Base-by-base conservation (phyloP, 2,329 filamentous ascomycete genomes). In the Arthroderma sp. region DNA sequence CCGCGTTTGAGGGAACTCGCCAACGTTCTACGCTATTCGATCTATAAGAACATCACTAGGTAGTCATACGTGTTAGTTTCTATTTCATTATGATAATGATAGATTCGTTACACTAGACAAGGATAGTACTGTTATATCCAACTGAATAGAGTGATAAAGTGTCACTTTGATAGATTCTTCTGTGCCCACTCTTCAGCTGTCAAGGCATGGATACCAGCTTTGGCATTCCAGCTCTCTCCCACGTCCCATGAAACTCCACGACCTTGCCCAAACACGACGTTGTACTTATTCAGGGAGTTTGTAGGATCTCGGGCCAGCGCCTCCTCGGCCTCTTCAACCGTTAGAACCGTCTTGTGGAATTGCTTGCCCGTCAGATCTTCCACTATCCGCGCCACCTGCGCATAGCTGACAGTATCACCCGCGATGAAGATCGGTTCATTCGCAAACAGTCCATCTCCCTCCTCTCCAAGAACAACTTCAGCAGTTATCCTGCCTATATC, bases 401-500 rank as follows among this genome's bases (percentile, higher is more conserved):
- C 66, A 69, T 86, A 87, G 13, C 73, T 78, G 2, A 86, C 63
- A 0, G 83, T 86, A 59, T 87, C 81, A 0, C 84, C 83, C 0
- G 79, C 81, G 2, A 78, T 74, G 66, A 77, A 84, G 0, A 86
- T 72, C 0, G 83, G 74, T n/a, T 73, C 66, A 11, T 72, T 71
- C 54, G 21, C 65, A 63, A 55, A 71, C 55, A 56, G 67, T 58
- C 54, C 68, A 64, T 25, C 44, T 7, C 49, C 38, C 15, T 72
- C 2, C 15, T 37, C 51, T 37, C 71, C 71, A 4, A 77, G 74
- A 1, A 83, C 71, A 47, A 84, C 65, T 56, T 82, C 79, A 0
- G 81, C 82, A 8, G 80, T 78, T 53, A 83, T 71, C 13, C 67
- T 71, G 0, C 83, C 85, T 60, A 88, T 87, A 67, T 88, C 85